Percentiles rank a stretch among this genome's conserved stretches.
Conservation (phyloP, 177 flowering plant species). For the Vitis hybrid region DNA sequence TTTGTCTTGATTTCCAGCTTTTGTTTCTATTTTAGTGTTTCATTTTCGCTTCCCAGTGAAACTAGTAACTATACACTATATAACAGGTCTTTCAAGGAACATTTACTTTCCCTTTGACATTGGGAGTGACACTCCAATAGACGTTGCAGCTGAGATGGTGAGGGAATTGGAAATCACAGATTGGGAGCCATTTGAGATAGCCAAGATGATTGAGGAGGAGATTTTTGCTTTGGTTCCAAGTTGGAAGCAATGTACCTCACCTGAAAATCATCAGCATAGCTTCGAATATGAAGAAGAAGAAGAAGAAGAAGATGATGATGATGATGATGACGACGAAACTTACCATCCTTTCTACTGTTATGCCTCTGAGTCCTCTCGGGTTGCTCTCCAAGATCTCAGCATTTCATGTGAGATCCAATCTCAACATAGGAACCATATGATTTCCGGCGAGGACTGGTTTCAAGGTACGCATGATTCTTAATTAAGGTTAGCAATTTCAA, state of each 20-base stretch:
- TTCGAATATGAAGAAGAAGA: constrained; percentile 40
- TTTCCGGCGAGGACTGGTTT: constrained; percentile 29
- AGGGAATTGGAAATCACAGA: constrained; percentile 79
- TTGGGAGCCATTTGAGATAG: constrained; percentile 69
- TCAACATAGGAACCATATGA: constrained; percentile 5
- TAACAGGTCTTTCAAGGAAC: constrained; percentile 58
- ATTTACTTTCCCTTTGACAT: constrained; percentile 80
- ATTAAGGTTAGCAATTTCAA: too few relatives aligned
- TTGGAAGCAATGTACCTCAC: constrained; percentile 39
- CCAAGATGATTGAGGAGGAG: constrained; percentile 75
- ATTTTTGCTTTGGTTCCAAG: constrained; percentile 57
- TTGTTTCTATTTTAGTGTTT: neutral
- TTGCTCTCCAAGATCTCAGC: constrained; percentile 34
- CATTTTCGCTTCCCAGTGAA: neutral
- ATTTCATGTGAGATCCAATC: constrained; percentile 16
- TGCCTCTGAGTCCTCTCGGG: constrained; percentile 51
- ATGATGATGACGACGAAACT: constrained; percentile 21
- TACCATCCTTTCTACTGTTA: constrained; percentile 38
- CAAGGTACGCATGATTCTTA: constrained; percentile 37
- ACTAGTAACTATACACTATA: neutral
- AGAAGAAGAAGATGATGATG: constrained; percentile 38
- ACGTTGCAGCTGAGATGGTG: constrained; percentile 93
- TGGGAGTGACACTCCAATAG: constrained; percentile 67
- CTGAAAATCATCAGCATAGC: constrained; percentile 32
- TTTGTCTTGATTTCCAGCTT: neutral